These are phyloP conservation scores for Silene conica DNA, from an alignment of 148 eudicot species.

Conservation along the genomic window DNA sequence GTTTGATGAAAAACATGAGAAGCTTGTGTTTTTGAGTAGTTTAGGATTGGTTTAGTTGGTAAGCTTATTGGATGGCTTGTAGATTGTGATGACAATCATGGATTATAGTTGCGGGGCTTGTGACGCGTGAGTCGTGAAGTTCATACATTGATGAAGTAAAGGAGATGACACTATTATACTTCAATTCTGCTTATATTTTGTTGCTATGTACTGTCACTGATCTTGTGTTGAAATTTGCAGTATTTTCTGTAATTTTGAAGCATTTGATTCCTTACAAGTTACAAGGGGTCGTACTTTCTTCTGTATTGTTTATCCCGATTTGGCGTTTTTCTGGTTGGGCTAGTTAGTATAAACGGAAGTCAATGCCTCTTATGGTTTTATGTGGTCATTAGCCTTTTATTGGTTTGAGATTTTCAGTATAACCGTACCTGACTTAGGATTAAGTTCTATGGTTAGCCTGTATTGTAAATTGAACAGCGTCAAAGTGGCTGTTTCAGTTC, in stretches of 20 bases:
- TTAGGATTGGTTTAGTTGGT: neutral
- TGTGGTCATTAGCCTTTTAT: neutral
- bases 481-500: no score
- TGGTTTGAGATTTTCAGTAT: neutral
- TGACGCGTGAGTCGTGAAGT: no score
- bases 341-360: neutral
- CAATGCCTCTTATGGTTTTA: neutral
- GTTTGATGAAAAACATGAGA: neutral
- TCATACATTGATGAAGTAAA: no score
- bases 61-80: neutral
- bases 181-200: neutral
- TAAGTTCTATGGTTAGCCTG: neutral
- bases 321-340: neutral
- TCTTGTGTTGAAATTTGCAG: neutral
- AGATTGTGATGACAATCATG: neutral
- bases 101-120: no score
- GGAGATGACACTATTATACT: no score
- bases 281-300: neutral
- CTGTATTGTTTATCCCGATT: neutral
- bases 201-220: neutral
- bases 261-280: neutral
- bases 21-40: neutral
- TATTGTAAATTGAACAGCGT: neutral
- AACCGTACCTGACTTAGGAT: neutral
- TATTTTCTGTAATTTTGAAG: neutral